These are phyloP conservation scores for Microbotryum saponariae DNA, from an alignment of 1,284 basidiomycete genomes.

Conservation along the genomic window DNA sequence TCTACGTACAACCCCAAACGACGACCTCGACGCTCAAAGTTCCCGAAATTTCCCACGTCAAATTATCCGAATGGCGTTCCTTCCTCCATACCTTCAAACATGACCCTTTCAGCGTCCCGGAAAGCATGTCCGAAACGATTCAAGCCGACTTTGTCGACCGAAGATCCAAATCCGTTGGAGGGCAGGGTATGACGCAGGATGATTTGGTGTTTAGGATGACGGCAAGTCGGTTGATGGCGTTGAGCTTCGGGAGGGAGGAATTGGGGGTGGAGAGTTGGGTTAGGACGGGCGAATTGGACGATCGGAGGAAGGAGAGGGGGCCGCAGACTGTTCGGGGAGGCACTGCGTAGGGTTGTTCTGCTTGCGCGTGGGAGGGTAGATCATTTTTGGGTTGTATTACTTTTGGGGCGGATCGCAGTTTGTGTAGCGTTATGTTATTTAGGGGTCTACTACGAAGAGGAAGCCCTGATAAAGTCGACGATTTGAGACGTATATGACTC, in stretches of 20 bases:
- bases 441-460: background rate
- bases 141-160: constrained; percentile 66
- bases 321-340: background rate
- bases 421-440: no score
- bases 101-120: constrained; percentile 24
- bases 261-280: constrained; percentile 46
- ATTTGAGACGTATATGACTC: constrained; percentile 78
- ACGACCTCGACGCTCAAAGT: background rate
- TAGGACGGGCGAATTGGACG: constrained; percentile 31
- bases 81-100: constrained; percentile 19
- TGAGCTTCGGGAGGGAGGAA: constrained; percentile 40
- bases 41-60: background rate
- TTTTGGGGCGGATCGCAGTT: no score
- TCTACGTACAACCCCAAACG: constrained; percentile 29
- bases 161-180: constrained; percentile 39
- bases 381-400: no score
- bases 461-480: constrained; percentile 65
- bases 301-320: constrained; percentile 27
- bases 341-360: background rate
- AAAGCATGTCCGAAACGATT: constrained; percentile 43
- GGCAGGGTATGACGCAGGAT: constrained; percentile 34
- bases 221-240: constrained; percentile 40
- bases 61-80: constrained; percentile 29
- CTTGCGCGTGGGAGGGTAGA: no score
- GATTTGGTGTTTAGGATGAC: constrained; percentile 36